Conservation (phyloP, 2,329 filamentous ascomycete genomes). For the Cordyceps fumosorosea region DNA sequence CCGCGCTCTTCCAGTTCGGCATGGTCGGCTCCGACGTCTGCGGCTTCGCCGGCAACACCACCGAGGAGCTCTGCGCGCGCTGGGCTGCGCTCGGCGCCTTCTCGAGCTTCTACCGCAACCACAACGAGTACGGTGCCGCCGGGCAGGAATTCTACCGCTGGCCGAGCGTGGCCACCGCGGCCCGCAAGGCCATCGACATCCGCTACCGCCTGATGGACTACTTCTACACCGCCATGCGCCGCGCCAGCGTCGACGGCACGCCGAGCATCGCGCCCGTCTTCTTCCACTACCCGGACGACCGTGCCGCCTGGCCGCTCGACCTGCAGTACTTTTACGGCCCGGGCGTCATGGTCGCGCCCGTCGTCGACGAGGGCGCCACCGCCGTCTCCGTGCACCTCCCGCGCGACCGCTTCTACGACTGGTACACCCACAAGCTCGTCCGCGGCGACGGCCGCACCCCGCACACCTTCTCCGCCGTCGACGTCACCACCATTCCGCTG, state of each 20-base stretch:
- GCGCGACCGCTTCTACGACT: conserved; percentile 43
- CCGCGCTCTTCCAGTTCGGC: conserved; percentile 59
- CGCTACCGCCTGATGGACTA: conserved; percentile 69
- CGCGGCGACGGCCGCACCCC: conserved; percentile 42
- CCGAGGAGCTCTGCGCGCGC: conserved; percentile 55
- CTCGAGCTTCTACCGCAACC: conserved; percentile 63
- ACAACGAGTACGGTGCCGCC: conserved; percentile 39
- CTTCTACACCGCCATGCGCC: conserved; percentile 65
- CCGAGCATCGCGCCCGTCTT: conserved; percentile 69
- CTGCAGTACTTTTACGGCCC: conserved; percentile 42
- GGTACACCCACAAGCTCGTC: conserved; percentile 38
- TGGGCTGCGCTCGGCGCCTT: conserved; percentile 63
- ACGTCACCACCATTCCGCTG: conserved; percentile 65
- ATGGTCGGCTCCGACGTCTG: conserved; percentile 71
- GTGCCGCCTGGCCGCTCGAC: conserved; percentile 34
- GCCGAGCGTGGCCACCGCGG: conserved; percentile 52
- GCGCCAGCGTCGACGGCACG: conserved; percentile 50
- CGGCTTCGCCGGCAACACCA: conserved; percentile 61
- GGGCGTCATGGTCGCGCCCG: conserved; percentile 37
- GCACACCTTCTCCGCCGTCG: conserved; percentile 30
- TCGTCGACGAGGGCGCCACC: conserved; percentile 35
- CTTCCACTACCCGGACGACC: conserved; percentile 54
- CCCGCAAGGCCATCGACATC: conserved; percentile 58
- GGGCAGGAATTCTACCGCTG: conserved; percentile 63
- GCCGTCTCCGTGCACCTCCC: conserved; percentile 40